phyloP scores from a whole-genome alignment of 352 stramenopile genomes.

The Pythium pyrilobum region DNA sequence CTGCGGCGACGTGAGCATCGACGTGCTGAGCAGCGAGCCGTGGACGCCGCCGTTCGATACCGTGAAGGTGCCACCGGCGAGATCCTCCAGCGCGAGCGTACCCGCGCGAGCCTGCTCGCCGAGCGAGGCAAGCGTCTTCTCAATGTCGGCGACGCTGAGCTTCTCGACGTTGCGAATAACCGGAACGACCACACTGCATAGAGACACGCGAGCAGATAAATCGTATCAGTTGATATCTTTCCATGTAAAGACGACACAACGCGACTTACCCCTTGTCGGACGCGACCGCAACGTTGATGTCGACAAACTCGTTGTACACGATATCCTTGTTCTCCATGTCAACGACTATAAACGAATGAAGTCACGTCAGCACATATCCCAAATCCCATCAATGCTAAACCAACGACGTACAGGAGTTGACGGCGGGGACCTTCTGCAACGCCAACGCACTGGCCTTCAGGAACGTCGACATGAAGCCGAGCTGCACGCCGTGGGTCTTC shows the following conservation, averaged over 20 bases:
- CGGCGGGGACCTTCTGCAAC: conserved; percentile 90
- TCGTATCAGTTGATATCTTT: no score
- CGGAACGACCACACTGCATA: conserved; percentile 93
- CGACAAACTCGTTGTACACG: conserved; percentile 98
- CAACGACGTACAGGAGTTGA: conserved; percentile 91
- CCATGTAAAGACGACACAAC: no score
- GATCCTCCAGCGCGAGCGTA: conserved; percentile 85
- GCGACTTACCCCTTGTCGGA: conserved; percentile 90
- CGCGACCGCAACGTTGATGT: conserved; percentile 98
- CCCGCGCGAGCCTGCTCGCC: conserved; percentile 65
- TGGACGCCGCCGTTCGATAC: conserved; percentile 97
- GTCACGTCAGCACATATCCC: conserved; percentile 1
- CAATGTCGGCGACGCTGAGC: conserved; percentile 95
- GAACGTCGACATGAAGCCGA: conserved; percentile 99
- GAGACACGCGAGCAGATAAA: no score
- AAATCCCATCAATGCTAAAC: background rate
- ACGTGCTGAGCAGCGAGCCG: conserved; percentile 97
- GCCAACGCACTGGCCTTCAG: conserved; percentile 94
- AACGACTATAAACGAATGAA: conserved; percentile 66
- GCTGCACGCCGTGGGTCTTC: conserved; percentile 96
- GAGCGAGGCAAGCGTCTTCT: conserved; percentile 93
- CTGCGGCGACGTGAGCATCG: conserved; percentile 98
- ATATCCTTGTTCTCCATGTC: conserved; percentile 98
- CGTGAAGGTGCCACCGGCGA: conserved; percentile 97
- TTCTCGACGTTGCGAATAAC: conserved; percentile 97